Evolutionary conservation across 176 grass and related monocot genomes (phyloP), one percentile per base, ranked within the genome.

Genomic region (Oropetium thomaeum): DNA sequence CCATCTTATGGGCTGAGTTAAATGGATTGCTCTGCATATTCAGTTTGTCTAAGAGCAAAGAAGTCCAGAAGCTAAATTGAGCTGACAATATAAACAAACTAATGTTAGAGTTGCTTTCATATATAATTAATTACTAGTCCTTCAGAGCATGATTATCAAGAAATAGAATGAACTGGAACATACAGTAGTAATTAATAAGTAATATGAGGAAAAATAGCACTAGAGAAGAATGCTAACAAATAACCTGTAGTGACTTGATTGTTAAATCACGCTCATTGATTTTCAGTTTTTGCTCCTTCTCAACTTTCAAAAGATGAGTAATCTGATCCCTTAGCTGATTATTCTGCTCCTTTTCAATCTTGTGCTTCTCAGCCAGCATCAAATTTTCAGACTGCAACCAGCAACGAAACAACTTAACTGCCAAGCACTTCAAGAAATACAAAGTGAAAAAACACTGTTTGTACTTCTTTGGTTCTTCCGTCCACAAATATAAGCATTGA

Each of bases 271-370:
- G 89, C 71, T 94, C 89, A 26, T 83, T 81, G 10, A 94, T 84
- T 80, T 90, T 90, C 45, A 87, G 89, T 87, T 94, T 98, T 68
- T 94, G 91, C 49, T 98, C 95, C 85, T 98, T 86, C 73, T 98
- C 95, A 31, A 61, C 68, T 85, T 89, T 84, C 76, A 90, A 70
- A 52, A 98, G 84, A 69, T 69, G 78, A 62, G 88, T 83, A 81
- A 90, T 84, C 76, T 98, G 88, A 83, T 87, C 92, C 69, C 87
- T 87, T 55, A 94, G 89, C 71, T 98, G 79, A 71, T 80, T 86
- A 51, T 94, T 98, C 82, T 98, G 86, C 26, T 98, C 91, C 78
- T 93, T 97, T 76, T 98, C 95, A 69, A 84, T 72, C 69, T 87
- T 98, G 70, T 90, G 88, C 75, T 91, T 98, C 59, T 98, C 86